phyloP scores from a whole-genome alignment of 2,329 filamentous ascomycete genomes.

The Beauveria sp. region DNA sequence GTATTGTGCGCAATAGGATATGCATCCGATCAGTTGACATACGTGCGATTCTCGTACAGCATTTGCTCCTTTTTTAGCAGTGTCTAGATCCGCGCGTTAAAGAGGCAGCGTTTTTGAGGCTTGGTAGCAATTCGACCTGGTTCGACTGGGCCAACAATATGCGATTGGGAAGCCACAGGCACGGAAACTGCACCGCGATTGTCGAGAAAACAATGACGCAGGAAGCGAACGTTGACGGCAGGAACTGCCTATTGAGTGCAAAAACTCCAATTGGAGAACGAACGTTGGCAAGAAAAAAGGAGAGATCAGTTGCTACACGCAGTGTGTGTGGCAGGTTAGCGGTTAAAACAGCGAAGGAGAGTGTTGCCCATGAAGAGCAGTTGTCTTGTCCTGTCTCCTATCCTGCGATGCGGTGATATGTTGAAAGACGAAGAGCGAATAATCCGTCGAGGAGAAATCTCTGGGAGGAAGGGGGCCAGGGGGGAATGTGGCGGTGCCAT shows the following conservation, averaged over 20 bases:
- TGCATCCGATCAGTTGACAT: background rate
- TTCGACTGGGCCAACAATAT: background rate
- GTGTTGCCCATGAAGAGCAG: slow-evolving; percentile 10
- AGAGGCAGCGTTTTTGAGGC: background rate
- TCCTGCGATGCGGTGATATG: background rate
- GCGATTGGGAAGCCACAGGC: background rate
- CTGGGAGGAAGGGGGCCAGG: slow-evolving; percentile 7
- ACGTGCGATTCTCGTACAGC: background rate
- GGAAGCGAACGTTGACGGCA: slow-evolving; percentile 4
- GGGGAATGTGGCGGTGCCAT: slow-evolving; percentile 14
- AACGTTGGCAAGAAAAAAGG: slow-evolving; percentile 19
- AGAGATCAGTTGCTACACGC: background rate
- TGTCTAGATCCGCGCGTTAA: background rate
- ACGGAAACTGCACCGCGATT: background rate
- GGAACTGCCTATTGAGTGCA: slow-evolving; percentile 6
- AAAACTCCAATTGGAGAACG: background rate
- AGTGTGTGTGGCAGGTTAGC: background rate
- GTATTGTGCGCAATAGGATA: background rate
- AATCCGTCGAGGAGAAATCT: slow-evolving; percentile 7
- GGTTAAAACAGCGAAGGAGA: background rate
- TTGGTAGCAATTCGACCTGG: background rate
- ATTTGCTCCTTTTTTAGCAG: background rate
- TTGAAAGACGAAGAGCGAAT: background rate
- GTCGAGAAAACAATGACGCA: background rate
- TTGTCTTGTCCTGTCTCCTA: slow-evolving; percentile 8